phyloP scores from a whole-genome alignment of 306 rosid genomes.

The Boehmeria nivea region DNA sequence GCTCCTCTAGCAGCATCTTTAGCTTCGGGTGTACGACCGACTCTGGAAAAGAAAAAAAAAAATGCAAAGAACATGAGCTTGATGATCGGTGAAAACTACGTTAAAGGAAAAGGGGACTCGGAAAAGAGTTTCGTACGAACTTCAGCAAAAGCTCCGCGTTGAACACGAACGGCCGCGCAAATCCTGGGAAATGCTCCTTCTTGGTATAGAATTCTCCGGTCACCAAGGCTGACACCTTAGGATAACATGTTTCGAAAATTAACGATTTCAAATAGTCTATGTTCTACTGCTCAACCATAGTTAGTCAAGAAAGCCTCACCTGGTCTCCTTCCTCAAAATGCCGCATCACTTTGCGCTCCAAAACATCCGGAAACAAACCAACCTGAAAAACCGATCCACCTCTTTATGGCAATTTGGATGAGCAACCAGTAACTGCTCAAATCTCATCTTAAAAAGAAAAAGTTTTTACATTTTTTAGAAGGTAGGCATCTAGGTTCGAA shows the following conservation, averaged over 20 bases:
- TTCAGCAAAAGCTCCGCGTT: constrained; percentile 85
- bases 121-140: constrained; percentile 38
- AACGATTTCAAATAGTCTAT: not conserved
- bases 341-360: constrained; percentile 75
- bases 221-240: constrained; percentile 87
- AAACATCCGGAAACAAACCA: constrained; percentile 91
- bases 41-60: constrained; percentile 35
- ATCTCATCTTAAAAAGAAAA: not conserved
- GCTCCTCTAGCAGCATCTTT: constrained; percentile 95
- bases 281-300: not conserved
- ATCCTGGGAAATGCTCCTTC: constrained; percentile 94
- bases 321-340: constrained; percentile 92
- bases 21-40: constrained; percentile 76
- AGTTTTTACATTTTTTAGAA: constrained; percentile 56
- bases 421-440: not conserved
- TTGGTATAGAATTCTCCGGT: constrained; percentile 91
- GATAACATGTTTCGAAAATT: constrained; percentile 11
- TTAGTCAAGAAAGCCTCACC: constrained; percentile 35
- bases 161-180: constrained; percentile 86
- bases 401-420: not conserved
- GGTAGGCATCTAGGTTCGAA: constrained; percentile 60
- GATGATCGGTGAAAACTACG: constrained; percentile 17
- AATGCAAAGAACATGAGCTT: constrained; percentile 11
- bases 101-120: constrained; percentile 1
- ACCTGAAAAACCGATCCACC: constrained; percentile 45